A percentile compares a stretch with the other conserved stretches of the same genome.
Conservation (phyloP, 1,139 yeast species). For the Lodderomyces oxycetoniae region DNA sequence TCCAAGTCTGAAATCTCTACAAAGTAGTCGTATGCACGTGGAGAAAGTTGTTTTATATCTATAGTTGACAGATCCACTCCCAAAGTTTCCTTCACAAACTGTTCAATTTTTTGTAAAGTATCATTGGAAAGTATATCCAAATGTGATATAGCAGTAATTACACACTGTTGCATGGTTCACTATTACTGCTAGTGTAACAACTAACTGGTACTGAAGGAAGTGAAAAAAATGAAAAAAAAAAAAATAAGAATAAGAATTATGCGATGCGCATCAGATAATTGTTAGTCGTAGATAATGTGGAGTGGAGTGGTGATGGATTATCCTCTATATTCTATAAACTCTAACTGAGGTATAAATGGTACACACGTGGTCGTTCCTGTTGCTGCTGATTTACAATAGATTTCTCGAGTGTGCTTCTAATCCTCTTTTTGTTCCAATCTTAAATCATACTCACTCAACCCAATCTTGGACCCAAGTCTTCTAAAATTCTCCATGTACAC, state of each 20-base stretch:
- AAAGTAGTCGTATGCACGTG: conserved; percentile 19
- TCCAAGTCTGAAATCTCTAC: conserved; percentile 7
- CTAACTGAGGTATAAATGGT: too few relatives aligned
- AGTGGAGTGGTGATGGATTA: too few relatives aligned
- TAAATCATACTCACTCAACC: conserved; percentile 57
- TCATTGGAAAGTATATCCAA: neutral
- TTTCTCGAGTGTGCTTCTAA: too few relatives aligned
- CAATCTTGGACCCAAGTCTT: conserved; percentile 64
- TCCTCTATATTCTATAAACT: too few relatives aligned
- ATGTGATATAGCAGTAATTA: conserved; percentile 1
- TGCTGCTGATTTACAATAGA: too few relatives aligned
- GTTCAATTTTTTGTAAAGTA: neutral
- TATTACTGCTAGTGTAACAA: too few relatives aligned
- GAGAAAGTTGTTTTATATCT: conserved; percentile 13
- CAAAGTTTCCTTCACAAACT: neutral
- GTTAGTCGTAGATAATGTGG: too few relatives aligned
- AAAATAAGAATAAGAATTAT: too few relatives aligned
- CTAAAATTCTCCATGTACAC: conserved; percentile 60
- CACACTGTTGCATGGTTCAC: neutral
- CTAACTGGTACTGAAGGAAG: too few relatives aligned
- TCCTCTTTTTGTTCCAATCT: conserved; percentile 20
- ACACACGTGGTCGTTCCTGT: too few relatives aligned
- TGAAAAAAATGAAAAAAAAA: too few relatives aligned
- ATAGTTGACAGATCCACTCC: conserved; percentile 4
- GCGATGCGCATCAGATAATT: too few relatives aligned